Evolutionary conservation across 768 basidiomycete species (phyloP), one percentile per base, ranked within the genome.

Genomic region (Aureoboletus auriporus): DNA sequence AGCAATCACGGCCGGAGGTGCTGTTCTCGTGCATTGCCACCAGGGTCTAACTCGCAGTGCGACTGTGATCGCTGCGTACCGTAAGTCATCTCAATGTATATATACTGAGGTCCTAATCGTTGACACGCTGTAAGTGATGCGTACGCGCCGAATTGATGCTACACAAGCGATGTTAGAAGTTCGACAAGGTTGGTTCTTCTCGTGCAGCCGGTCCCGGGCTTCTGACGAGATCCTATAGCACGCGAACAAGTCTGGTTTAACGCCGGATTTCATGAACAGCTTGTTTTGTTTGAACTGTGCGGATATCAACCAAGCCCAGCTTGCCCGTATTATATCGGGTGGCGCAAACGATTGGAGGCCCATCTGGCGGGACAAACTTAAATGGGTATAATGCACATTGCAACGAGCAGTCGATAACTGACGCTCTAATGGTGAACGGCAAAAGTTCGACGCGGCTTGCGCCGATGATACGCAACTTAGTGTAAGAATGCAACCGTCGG

Each of bases 221-320:
- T 47, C 48, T 54, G 26, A 52, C 13, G 31, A 7, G 29, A 52
- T 11, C 13, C 33, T 12, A 35, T 56, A 88, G 86, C 79, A 41
- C 83, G 86, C 42, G 81, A 86, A 65, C 84, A 87, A 59, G 84
- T 87, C 44, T 88, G 86, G 85, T 77, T 80, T 51, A 85, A 80
- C 52, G 77, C 83, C n/a, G 86, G 86, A 38, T 88, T 89, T 65
- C 80, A 84, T 49, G 84, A 87, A 68, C 86, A 89, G 56, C 76
- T 89, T 26, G 80, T 86, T 30, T 69, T 89, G 40, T 89, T 86
- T 47, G 84, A 84, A 58, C 72, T 88, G 29, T 89, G 86, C 63
- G 73, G 75, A 63, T 89, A 88, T 51, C 72, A 72, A 23, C 85
- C 86, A 11, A 73, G 73, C 17, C 76, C 75, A 4, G 57, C 70